Evolutionary conservation across 1,284 basidiomycete genomes (phyloP).

Genomic region (Cryptococcus sp.): DNA sequence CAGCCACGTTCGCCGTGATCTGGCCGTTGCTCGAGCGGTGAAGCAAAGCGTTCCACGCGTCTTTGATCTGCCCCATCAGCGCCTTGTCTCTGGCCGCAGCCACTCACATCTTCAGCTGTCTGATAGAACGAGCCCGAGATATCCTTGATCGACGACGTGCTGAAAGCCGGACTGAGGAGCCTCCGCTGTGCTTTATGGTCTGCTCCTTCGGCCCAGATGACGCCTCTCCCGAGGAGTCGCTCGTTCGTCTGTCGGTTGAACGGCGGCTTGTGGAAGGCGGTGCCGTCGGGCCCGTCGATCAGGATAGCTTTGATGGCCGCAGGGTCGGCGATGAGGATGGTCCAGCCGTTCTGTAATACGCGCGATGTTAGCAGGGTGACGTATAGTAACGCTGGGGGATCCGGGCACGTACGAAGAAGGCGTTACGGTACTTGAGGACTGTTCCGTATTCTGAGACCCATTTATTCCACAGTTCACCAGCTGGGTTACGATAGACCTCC

Average conservation of each 20-base stretch:
- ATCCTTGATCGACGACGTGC: background rate
- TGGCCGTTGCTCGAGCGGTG: background rate
- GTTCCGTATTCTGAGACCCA: constrained; percentile 1
- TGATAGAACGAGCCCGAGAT: background rate
- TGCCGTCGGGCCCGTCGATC: constrained; percentile 2
- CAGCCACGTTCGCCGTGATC: background rate
- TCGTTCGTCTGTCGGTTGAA: constrained; percentile 7
- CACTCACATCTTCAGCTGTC: background rate
- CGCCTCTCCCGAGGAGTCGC: constrained; percentile 1
- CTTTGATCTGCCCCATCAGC: background rate
- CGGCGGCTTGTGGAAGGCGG: constrained; percentile 4
- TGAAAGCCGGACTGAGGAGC: constrained; percentile 3
- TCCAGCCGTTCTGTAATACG: constrained; percentile 7
- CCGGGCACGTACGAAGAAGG: too few relatives aligned
- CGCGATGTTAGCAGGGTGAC: too few relatives aligned
- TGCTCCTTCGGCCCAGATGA: constrained; percentile 5
- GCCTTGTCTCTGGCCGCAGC: background rate
- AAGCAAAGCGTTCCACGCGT: background rate
- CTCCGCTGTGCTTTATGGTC: background rate
- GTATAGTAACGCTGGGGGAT: too few relatives aligned
- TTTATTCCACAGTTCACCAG: constrained; percentile 5
- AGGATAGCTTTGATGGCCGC: constrained; percentile 1
- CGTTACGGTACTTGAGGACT: constrained; percentile 3
- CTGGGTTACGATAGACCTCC: constrained; percentile 3
- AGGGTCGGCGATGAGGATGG: constrained; percentile 7